Percentiles rank a stretch among this genome's conserved stretches.
Evolutionary conservation across 1,139 yeast species (phyloP).

Genomic region (Yamadazyma epiphylla): DNA sequence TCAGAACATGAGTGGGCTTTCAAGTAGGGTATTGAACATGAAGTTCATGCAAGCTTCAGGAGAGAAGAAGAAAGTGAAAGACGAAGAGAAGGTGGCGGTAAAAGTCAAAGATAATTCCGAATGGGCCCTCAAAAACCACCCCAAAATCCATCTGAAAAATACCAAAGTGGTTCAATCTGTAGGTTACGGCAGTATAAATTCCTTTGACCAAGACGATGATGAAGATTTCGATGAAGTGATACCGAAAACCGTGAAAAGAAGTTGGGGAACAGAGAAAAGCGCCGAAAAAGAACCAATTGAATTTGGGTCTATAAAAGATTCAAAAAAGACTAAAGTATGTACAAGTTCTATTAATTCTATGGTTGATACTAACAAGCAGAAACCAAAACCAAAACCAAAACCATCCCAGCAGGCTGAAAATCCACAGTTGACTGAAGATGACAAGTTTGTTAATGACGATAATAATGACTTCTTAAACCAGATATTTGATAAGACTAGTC

Average conservation of each 20-base stretch:
- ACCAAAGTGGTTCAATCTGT: constrained; percentile 26
- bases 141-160: constrained; percentile 16
- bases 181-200: constrained; percentile 46
- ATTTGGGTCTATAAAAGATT: constrained; percentile 2
- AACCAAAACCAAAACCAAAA: neutral
- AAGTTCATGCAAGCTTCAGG: constrained; percentile 46
- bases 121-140: constrained; percentile 50
- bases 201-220: constrained; percentile 15
- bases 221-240: constrained; percentile 13
- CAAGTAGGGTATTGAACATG: constrained; percentile 71
- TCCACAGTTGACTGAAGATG: no score
- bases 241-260: constrained; percentile 19
- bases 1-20: constrained; percentile 39
- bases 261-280: constrained; percentile 18
- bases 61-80: constrained; percentile 19
- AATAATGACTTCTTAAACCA: constrained; percentile 4
- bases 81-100: constrained; percentile 22
- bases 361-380: neutral
- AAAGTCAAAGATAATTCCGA: constrained; percentile 54
- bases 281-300: constrained; percentile 1
- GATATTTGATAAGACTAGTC: constrained; percentile 5
- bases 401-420: no score
- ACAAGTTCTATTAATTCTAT: neutral
- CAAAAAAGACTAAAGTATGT: constrained; percentile 3
- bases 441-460: neutral